Evolutionary conservation across 2,329 filamentous ascomycete genomes (phyloP).

Genomic region (Colletotrichum trifolii): DNA sequence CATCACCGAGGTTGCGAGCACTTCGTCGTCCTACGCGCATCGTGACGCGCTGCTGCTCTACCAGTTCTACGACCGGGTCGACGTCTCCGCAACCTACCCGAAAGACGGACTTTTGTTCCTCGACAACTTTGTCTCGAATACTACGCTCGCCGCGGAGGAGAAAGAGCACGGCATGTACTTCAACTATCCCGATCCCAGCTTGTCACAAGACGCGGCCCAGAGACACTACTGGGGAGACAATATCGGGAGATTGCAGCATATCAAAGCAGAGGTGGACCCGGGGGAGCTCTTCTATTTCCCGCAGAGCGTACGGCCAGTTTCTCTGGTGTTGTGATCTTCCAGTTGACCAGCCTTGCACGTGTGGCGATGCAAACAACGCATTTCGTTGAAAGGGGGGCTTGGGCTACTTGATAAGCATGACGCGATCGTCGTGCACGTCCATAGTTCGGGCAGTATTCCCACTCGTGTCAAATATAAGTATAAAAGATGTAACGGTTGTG

Average conservation of each 20-base stretch:
- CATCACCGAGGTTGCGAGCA: slow-evolving; percentile 41
- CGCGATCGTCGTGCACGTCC: too few species aligned
- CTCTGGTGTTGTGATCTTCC: too few species aligned
- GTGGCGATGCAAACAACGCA: too few species aligned
- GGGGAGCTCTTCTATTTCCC: slow-evolving; percentile 53
- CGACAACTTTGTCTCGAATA: slow-evolving; percentile 47
- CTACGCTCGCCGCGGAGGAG: slow-evolving; percentile 43
- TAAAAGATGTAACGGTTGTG: too few species aligned
- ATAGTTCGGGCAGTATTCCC: too few species aligned
- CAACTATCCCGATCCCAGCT: slow-evolving; percentile 53
- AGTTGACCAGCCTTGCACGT: too few species aligned
- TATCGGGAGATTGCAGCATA: slow-evolving; percentile 45
- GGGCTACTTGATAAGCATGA: too few species aligned
- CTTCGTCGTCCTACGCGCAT: slow-evolving; percentile 50
- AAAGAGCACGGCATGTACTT: slow-evolving; percentile 53
- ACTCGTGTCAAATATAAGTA: too few species aligned
- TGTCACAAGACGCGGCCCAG: slow-evolving; percentile 48
- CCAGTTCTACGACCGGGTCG: slow-evolving; percentile 55
- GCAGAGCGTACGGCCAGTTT: slow-evolving; percentile 43
- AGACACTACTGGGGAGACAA: slow-evolving; percentile 50
- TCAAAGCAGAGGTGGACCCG: slow-evolving; percentile 52
- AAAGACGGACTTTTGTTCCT: slow-evolving; percentile 47
- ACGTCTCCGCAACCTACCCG: slow-evolving; percentile 45
- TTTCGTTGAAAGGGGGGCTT: too few species aligned
- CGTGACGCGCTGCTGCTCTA: slow-evolving; percentile 61